Evolutionary conservation across 768 basidiomycete genomes (phyloP).

Genomic region (Rhizopogon vesiculosus): DNA sequence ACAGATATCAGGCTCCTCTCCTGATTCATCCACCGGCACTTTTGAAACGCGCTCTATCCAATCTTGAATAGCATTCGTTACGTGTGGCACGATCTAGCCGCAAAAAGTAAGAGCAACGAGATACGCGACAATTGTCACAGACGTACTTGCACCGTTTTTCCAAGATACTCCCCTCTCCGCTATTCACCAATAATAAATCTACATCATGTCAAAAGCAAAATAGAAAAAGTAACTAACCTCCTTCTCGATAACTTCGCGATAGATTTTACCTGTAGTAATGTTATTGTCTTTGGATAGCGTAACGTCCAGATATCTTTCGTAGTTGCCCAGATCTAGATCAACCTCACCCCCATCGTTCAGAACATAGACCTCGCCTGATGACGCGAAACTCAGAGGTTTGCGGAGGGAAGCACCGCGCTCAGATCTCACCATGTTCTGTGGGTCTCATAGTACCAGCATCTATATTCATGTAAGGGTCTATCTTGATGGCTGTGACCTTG

Average conservation of each 20-base stretch:
- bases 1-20: conserved; percentile 91
- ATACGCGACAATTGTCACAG: background rate
- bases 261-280: conserved; percentile 98
- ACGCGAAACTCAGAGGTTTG: conserved; percentile 16
- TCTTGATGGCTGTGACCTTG: conserved; percentile 98
- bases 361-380: conserved; percentile 92
- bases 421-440: conserved; percentile 86
- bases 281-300: conserved; percentile 95
- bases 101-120: conserved; percentile 6
- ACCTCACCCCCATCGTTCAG: conserved; percentile 98
- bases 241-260: conserved; percentile 92
- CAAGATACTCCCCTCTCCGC: conserved; percentile 86
- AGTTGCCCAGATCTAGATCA: conserved; percentile 96
- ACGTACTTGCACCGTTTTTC: conserved; percentile 91
- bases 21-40: conserved; percentile 92
- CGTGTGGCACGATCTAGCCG: conserved; percentile 84
- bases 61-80: conserved; percentile 96
- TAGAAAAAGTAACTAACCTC: conserved; percentile 56
- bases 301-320: conserved; percentile 95
- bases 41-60: conserved; percentile 96
- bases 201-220: conserved; percentile 1
- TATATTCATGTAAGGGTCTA: conserved; percentile 99
- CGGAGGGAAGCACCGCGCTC: conserved; percentile 1
- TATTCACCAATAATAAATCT: conserved; percentile 23
- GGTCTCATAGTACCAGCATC: conserved; percentile 99